Evolutionary conservation across 176 grass and related monocot genomes (phyloP), one percentile per base, ranked within the genome.

Genomic region (Guadua angustifolia): DNA sequence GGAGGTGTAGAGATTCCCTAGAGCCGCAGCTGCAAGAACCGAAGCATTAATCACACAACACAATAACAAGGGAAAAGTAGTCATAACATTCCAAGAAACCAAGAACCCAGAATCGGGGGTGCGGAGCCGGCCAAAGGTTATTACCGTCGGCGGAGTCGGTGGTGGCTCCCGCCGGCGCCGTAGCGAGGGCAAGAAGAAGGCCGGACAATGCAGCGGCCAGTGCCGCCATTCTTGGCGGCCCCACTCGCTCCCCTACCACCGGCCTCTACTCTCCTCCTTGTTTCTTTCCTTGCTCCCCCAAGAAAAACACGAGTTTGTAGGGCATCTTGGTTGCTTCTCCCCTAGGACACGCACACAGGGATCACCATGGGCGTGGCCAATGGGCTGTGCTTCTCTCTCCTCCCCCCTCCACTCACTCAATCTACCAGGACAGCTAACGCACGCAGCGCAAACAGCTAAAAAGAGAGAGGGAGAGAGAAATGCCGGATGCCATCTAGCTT

Each of bases 1-100:
- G 56, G 89, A 99, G 73, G 75, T 84, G 79, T 92, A 99, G 15
- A 99, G 82, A 83, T 95, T 94, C 60, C 80, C 90, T 47, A 99
- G 93, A 42, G 97, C 93, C 79, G 84, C 88, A 76, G 89, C 97
- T 99, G 91, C 85, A 86, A 71, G 26, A 42, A 81, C 75, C 21
- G 4, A 49, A 51, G 44, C 67, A 69, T 74, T 32, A 69, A 32
- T 69, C 52, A 35, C 38, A 3, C 17, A 47, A 3, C 12, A 47
- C 75, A 32, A 10, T 4, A 22, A 39, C 26, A 22, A 2, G 13
- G 19, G 4, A 46, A 43, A 33, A 24, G 66, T 68, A 57, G 8
- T 5, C 75, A 24, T 6, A 39, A n/a, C 39, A 60, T 25, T 55
- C 12, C 32, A 85, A 64, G 47, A 81, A 80, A 75, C 70, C 43